These are phyloP conservation scores for Pseudomassariella vexata DNA, from an alignment of 2,329 filamentous ascomycete species.

Conservation along the genomic window DNA sequence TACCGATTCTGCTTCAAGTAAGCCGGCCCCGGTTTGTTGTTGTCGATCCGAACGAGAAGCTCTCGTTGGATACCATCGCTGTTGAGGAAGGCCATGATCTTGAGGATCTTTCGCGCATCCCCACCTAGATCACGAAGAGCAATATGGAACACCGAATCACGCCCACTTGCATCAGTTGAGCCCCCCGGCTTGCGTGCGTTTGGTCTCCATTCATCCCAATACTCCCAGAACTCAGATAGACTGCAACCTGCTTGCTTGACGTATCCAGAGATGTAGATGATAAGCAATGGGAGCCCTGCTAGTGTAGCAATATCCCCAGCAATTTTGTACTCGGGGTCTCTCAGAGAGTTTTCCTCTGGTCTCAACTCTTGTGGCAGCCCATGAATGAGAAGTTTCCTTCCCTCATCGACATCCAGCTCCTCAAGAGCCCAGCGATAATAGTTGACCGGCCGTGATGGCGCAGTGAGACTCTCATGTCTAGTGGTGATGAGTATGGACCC, in stretches of 20 bases:
- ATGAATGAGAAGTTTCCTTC: constrained; percentile 1
- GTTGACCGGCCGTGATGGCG: not conserved
- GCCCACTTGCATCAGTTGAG: not conserved
- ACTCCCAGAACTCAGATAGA: constrained; percentile 15
- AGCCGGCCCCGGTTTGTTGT: too few species aligned
- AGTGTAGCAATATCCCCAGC: constrained; percentile 12
- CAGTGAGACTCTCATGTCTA: not conserved
- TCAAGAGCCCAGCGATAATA: constrained; percentile 6
- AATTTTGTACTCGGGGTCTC: too few species aligned
- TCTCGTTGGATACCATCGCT: constrained; percentile 13
- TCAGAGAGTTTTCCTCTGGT: too few species aligned
- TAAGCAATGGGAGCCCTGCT: constrained; percentile 13
- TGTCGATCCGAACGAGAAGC: constrained; percentile 13
- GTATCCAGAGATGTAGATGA: constrained; percentile 16
- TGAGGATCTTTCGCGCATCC: constrained; percentile 11
- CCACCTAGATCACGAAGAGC: constrained; percentile 13
- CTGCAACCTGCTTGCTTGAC: constrained; percentile 11
- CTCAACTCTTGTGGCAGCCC: too few species aligned
- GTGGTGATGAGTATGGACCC: constrained; percentile 3
- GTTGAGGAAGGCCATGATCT: constrained; percentile 15
- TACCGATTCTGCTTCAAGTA: constrained; percentile 12
- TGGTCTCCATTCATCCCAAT: constrained; percentile 14
- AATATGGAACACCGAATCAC: constrained; percentile 15
- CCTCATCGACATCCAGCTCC: constrained; percentile 10
- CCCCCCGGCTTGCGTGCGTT: constrained; percentile 4